Conservation (phyloP, 768 basidiomycete genomes). For the Peribolospora kevripleyi region DNA sequence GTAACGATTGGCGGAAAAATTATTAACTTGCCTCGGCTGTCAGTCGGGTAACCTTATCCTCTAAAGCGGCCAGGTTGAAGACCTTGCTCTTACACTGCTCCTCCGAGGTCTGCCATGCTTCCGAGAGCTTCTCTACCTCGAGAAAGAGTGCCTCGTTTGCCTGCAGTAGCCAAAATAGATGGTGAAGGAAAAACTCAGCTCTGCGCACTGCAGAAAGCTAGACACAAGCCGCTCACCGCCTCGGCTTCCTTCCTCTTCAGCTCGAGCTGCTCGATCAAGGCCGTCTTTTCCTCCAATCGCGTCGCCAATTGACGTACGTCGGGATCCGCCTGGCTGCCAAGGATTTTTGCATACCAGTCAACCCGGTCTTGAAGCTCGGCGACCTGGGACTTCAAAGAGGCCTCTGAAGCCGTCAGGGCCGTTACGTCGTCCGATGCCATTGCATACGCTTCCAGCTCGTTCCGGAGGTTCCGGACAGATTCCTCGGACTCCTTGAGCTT, state of each 20-base stretch:
- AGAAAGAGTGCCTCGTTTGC: conserved; percentile 51
- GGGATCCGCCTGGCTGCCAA: conserved; percentile 31
- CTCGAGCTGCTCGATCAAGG: conserved; percentile 37
- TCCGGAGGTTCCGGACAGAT: too few species aligned
- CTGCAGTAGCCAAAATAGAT: conserved; percentile 19
- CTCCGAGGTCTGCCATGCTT: conserved; percentile 65
- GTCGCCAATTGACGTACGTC: conserved; percentile 32
- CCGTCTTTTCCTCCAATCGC: conserved; percentile 39
- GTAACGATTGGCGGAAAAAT: background rate
- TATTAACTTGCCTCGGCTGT: conserved; percentile 38
- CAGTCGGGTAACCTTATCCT: conserved; percentile 43
- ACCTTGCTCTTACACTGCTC: conserved; percentile 60
- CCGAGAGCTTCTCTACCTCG: conserved; percentile 64
- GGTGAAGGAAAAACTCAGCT: background rate
- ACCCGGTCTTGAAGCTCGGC: conserved; percentile 22
- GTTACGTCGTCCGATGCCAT: background rate
- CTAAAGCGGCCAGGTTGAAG: conserved; percentile 47
- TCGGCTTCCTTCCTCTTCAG: conserved; percentile 40
- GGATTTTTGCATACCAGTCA: conserved; percentile 18
- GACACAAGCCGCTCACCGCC: conserved; percentile 26
- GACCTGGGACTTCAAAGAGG: conserved; percentile 19
- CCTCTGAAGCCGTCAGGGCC: background rate
- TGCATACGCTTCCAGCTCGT: background rate
- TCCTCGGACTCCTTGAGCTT: too few species aligned
- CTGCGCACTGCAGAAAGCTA: background rate